phyloP scores from a whole-genome alignment of 2,329 filamentous ascomycete species.

The Talaromyces islandicus region DNA sequence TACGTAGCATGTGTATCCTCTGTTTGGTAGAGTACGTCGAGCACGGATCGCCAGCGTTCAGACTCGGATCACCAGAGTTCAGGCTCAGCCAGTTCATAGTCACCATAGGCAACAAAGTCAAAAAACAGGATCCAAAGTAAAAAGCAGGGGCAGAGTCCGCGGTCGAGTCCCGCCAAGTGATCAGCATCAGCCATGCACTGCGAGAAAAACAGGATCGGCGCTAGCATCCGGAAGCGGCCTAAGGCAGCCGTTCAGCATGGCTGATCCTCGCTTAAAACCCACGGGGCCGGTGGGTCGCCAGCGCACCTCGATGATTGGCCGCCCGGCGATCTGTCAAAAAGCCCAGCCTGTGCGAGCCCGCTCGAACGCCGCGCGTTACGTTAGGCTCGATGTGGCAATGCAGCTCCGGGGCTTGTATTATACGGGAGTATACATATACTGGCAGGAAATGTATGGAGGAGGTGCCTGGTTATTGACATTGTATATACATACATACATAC shows the following conservation, averaged over 20 bases:
- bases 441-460: no score
- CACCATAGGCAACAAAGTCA: no score
- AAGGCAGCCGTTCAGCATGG: neutral
- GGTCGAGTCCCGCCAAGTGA: neutral
- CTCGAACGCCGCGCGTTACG: neutral
- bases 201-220: neutral
- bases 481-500: no score
- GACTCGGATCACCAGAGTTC: no score
- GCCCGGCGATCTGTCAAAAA: neutral
- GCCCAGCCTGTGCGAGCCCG: neutral
- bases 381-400: neutral
- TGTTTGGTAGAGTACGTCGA: no score
- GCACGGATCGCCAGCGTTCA: no score
- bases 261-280: conserved; percentile 1
- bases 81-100: no score
- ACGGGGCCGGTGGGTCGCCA: neutral
- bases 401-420: neutral
- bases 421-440: no score
- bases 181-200: neutral
- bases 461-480: no score
- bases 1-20: no score
- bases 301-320: neutral
- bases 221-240: neutral
- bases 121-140: no score
- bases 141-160: neutral